These are phyloP conservation scores for Metarhizium robertsii DNA, from an alignment of 2,329 filamentous ascomycete genomes.

Conservation along the genomic window DNA sequence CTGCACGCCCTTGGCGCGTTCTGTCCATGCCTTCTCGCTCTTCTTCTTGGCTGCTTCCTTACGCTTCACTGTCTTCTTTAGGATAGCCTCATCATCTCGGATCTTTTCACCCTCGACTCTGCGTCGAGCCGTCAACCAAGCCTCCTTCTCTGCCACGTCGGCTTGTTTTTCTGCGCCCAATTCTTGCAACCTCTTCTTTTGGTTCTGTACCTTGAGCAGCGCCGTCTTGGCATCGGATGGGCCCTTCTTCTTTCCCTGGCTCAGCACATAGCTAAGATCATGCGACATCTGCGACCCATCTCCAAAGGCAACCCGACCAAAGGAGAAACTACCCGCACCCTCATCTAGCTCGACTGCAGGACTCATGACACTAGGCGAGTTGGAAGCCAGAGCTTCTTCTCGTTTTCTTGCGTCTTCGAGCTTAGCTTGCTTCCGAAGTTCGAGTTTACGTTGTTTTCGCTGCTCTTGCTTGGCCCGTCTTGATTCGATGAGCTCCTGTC, in stretches of 20 bases:
- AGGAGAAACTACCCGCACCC: conserved; percentile 64
- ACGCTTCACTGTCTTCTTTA: conserved; percentile 92
- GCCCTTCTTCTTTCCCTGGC: conserved; percentile 59
- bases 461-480: conserved; percentile 80
- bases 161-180: conserved; percentile 74
- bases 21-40: conserved; percentile 81
- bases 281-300: conserved; percentile 76
- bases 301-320: conserved; percentile 82
- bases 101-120: conserved; percentile 84
- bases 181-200: conserved; percentile 67
- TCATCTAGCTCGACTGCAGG: conserved; percentile 42
- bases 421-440: conserved; percentile 66
- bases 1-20: conserved; percentile 61
- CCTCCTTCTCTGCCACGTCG: conserved; percentile 86
- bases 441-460: conserved; percentile 82
- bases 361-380: conserved; percentile 51
- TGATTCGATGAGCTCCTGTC: conserved; percentile 86
- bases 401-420: conserved; percentile 65
- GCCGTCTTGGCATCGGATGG: conserved; percentile 79
- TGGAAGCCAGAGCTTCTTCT: conserved; percentile 53
- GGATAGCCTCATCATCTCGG: conserved; percentile 71
- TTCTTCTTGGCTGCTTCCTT: conserved; percentile 86
- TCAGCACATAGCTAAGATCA: conserved; percentile 52
- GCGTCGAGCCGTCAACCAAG: conserved; percentile 86
- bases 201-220: conserved; percentile 76